These are phyloP conservation scores for Podospora appendiculata DNA, from an alignment of 495 filamentous ascomycete genomes.

Conservation along the genomic window DNA sequence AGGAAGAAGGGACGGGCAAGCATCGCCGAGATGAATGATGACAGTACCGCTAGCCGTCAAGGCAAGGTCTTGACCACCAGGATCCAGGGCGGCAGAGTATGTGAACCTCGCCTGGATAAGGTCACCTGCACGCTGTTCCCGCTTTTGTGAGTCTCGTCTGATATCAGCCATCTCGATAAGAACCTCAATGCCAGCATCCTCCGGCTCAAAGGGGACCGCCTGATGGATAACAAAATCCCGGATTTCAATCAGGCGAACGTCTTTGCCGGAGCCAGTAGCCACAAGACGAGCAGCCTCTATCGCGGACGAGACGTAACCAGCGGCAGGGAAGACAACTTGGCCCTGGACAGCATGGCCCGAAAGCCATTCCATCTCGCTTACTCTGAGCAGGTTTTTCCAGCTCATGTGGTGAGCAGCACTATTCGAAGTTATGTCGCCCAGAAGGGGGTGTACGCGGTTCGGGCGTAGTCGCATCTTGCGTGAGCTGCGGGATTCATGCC, in stretches of 20 bases:
- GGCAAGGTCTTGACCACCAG: not conserved
- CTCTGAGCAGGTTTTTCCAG: slow-evolving; percentile 36
- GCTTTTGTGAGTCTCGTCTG: not conserved
- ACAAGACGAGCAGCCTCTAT: slow-evolving; percentile 30
- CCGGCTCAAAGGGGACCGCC: slow-evolving; percentile 11
- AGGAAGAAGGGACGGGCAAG: not conserved
- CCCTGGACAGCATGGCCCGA: slow-evolving; percentile 29
- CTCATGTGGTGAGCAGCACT: slow-evolving; percentile 20
- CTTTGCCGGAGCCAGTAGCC: not conserved
- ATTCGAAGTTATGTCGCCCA: slow-evolving; percentile 26
- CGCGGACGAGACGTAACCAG: slow-evolving; percentile 39
- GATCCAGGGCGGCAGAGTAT: not conserved
- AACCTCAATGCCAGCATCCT: slow-evolving; percentile 9
- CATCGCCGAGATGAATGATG: not conserved
- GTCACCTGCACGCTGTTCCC: not conserved
- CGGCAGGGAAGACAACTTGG: slow-evolving; percentile 42
- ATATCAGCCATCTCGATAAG: slow-evolving; percentile 9
- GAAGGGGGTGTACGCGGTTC: slow-evolving; percentile 9
- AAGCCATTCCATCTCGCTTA: slow-evolving; percentile 35
- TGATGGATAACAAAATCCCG: slow-evolving; percentile 7
- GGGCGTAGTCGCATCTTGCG: not conserved
- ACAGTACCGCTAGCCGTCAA: not conserved
- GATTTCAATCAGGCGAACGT: slow-evolving; percentile 11
- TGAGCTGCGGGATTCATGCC: slow-evolving; percentile 3
- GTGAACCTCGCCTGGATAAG: not conserved